phyloP scores from a whole-genome alignment of 225 moss, liverwort and hornwort genomes.

The Pleurozium schreberi region DNA sequence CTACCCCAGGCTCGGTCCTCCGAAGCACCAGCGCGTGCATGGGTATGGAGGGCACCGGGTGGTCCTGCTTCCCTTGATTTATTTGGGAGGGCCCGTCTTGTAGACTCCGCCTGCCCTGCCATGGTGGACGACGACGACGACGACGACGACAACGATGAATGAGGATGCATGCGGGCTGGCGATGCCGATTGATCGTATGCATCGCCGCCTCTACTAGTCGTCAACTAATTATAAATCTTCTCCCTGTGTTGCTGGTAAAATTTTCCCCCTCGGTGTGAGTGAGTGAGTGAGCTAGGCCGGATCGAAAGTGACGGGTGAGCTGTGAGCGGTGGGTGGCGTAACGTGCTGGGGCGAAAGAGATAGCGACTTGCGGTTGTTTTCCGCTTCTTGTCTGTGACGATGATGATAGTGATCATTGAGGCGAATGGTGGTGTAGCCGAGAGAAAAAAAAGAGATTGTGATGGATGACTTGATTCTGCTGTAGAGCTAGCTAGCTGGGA shows the following conservation, averaged over 20 bases:
- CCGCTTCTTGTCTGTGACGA: slow-evolving; percentile 1
- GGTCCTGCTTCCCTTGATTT: slow-evolving; percentile 7
- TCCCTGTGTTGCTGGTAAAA: neutral
- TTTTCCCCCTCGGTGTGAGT: neutral
- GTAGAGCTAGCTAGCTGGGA: neutral
- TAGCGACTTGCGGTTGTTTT: neutral
- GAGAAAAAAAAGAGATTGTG: neutral
- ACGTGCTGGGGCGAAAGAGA: neutral
- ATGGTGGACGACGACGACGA: neutral
- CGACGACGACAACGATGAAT: neutral
- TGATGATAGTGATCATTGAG: slow-evolving; percentile 14
- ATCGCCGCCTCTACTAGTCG: slow-evolving; percentile 6
- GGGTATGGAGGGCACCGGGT: slow-evolving; percentile 15
- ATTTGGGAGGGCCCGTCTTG: neutral
- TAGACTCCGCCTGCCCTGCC: slow-evolving; percentile 6
- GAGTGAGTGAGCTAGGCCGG: neutral
- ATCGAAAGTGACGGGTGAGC: slow-evolving; percentile 12
- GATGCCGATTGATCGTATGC: neutral
- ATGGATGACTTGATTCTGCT: neutral
- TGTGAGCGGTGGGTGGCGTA: slow-evolving; percentile 8
- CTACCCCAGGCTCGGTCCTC: neutral
- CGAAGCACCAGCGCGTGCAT: slow-evolving; percentile 3
- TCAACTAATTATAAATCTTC: neutral
- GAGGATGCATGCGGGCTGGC: slow-evolving; percentile 6
- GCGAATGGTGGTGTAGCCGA: neutral